Base-by-base conservation (phyloP, 768 basidiomycete species). In the Pleurotus djamor region DNA sequence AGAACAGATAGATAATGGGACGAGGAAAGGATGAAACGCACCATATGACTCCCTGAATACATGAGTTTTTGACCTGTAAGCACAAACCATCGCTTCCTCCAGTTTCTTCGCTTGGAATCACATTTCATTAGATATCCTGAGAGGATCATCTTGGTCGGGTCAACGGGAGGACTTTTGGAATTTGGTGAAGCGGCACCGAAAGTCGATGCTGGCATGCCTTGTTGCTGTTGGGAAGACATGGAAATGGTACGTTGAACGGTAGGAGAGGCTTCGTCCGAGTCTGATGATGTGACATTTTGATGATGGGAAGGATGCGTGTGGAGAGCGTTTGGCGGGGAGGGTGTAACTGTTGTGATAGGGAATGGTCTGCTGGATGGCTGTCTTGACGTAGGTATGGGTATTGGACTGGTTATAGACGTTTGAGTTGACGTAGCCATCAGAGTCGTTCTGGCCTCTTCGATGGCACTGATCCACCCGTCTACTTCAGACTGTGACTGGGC, bases 1-100 rank as follows among this genome's bases (percentile, higher is more conserved):
- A 8, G 9, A 48, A 2, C 43, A 17, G 17, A 41, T 36, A 28
- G n/a, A 10, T 36, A 56, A 52, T 48, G 21, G 33, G 37, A 47
- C 57, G 59, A 55, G 59, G 57, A 67, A 52, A 52, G 61, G 54
- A 43, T 13, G 50, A 38, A 44, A 79, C 88, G 62, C 67, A 96
- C 96, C 95, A 98, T 98, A 76, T 99, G 97, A 70, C 90, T 95
- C 51, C 87, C 86, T 8, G 87, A 88, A 76, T 99, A 99, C 37
- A 93, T 76, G 56, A 99, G 75, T 68, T 87, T 91, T 66, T 94
- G 92, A 41, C 87, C 87, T 41, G 88, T 94, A n/a, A 99, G 77
- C 38, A 92, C 87, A 67, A 99, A 98, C 96, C 96, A 98, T 33
- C 97, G 78, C 74, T 99, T 98, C 59, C 94, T 83, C 97, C 97